A percentile compares a stretch with the other conserved stretches of the same genome.
Evolutionary conservation across 306 rosid species (phyloP).

Genomic region (Fagus crenata): DNA sequence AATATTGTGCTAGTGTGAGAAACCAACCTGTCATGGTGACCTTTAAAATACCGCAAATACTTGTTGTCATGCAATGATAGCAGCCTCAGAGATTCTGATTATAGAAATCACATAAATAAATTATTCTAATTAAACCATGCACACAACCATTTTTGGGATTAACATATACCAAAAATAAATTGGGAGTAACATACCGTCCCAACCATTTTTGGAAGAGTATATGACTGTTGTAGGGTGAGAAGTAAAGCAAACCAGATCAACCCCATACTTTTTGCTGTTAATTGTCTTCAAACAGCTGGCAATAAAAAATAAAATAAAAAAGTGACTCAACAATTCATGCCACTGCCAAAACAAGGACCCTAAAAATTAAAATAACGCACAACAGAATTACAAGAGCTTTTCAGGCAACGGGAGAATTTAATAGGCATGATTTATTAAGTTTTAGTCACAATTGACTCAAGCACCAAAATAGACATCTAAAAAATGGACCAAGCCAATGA

Average conservation of each 20-base stretch:
- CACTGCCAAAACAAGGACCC: neutral
- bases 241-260: constrained; percentile 92
- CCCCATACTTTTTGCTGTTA: constrained; percentile 96
- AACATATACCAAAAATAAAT: constrained; percentile 6
- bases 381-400: neutral
- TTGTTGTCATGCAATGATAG: constrained; percentile 89
- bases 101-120: constrained; percentile 27
- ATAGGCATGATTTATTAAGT: neutral
- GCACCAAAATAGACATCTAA: neutral
- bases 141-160: constrained; percentile 7
- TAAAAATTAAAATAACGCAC: neutral
- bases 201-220: constrained; percentile 95
- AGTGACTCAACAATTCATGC: constrained; percentile 15
- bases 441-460: neutral
- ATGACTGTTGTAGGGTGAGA: constrained; percentile 96
- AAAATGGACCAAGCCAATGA: neutral
- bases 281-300: constrained; percentile 94
- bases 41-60: constrained; percentile 93
- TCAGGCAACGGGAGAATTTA: neutral
- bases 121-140: neutral
- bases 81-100: constrained; percentile 86
- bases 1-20: neutral
- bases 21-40: constrained; percentile 89
- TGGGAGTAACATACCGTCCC: constrained; percentile 72
- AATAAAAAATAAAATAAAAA: constrained; percentile 24